Evolutionary conservation across 2,329 filamentous ascomycete genomes (phyloP).

Genomic region (Monilinia fructigena): DNA sequence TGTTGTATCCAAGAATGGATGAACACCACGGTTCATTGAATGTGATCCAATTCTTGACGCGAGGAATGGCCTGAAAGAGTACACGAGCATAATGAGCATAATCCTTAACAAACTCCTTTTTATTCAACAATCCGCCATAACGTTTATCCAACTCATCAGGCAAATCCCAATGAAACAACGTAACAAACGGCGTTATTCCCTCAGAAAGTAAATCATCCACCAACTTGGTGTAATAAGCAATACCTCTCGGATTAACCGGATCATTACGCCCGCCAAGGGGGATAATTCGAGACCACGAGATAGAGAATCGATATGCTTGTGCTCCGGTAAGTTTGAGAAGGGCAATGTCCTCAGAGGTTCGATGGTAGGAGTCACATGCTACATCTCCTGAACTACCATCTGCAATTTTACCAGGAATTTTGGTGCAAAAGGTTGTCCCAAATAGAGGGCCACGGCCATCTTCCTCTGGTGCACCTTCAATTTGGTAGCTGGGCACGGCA

Average conservation of each 20-base stretch:
- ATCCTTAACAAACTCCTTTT: constrained; percentile 78
- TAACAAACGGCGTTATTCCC: constrained; percentile 78
- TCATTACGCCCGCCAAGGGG: constrained; percentile 81
- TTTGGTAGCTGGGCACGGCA: constrained; percentile 66
- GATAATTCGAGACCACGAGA: constrained; percentile 83
- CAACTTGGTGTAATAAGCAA: constrained; percentile 76
- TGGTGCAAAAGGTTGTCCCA: constrained; percentile 92
- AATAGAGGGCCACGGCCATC: constrained; percentile 79
- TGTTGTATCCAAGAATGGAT: constrained; percentile 75
- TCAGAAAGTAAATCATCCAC: constrained; percentile 74
- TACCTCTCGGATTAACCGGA: constrained; percentile 73
- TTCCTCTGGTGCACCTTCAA: constrained; percentile 72
- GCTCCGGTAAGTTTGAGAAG: constrained; percentile 73
- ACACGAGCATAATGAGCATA: constrained; percentile 76
- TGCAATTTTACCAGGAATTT: constrained; percentile 77
- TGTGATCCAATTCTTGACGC: constrained; percentile 85
- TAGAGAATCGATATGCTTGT: constrained; percentile 77
- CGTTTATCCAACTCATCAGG: constrained; percentile 75
- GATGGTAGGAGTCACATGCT: constrained; percentile 85
- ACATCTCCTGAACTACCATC: constrained; percentile 71
- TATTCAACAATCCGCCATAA: constrained; percentile 79
- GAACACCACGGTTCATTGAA: constrained; percentile 91
- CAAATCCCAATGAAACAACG: constrained; percentile 85
- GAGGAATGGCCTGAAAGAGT: constrained; percentile 70
- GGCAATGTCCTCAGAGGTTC: constrained; percentile 71